phyloP scores from a whole-genome alignment of 257 asterid genomes.

The Mentha longifolia region DNA sequence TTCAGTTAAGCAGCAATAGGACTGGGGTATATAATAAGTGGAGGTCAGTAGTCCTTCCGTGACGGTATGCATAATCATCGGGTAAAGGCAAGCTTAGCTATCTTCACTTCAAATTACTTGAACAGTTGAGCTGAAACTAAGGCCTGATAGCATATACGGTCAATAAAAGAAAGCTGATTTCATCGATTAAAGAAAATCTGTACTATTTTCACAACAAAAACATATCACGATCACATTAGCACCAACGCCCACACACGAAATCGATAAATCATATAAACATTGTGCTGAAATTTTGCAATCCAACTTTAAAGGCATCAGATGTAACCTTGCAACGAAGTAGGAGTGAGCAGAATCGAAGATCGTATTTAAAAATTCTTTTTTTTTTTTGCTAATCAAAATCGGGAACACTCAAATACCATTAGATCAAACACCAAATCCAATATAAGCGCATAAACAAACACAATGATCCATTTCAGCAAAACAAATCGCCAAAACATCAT shows the following conservation, averaged over 20 bases:
- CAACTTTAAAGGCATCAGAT: slow-evolving; percentile 6
- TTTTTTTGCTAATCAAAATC: background rate
- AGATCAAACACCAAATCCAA: background rate
- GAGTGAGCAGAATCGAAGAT: slow-evolving; percentile 15
- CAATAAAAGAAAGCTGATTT: slow-evolving; percentile 1
- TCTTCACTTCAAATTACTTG: background rate
- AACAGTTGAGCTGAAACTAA: background rate
- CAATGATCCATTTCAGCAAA: slow-evolving; percentile 23
- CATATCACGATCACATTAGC: background rate
- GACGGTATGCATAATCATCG: background rate
- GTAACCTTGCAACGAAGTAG: background rate
- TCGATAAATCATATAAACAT: background rate
- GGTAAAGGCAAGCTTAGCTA: background rate
- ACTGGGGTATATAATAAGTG: background rate
- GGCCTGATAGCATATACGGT: background rate
- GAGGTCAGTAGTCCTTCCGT: background rate
- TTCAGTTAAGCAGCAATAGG: background rate
- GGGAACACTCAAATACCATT: background rate
- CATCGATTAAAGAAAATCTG: slow-evolving; percentile 1
- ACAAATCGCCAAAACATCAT: slow-evolving; percentile 10
- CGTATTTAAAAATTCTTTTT: slow-evolving; percentile 16
- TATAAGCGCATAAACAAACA: background rate
- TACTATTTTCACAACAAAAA: background rate
- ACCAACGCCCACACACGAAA: background rate
- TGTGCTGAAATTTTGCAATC: slow-evolving; percentile 1